Percentiles rank a stretch among this genome's conserved stretches.
These are phyloP conservation scores for Pseudopyricularia javanii DNA, from an alignment of 2,329 filamentous ascomycete species.

Conservation along the genomic window DNA sequence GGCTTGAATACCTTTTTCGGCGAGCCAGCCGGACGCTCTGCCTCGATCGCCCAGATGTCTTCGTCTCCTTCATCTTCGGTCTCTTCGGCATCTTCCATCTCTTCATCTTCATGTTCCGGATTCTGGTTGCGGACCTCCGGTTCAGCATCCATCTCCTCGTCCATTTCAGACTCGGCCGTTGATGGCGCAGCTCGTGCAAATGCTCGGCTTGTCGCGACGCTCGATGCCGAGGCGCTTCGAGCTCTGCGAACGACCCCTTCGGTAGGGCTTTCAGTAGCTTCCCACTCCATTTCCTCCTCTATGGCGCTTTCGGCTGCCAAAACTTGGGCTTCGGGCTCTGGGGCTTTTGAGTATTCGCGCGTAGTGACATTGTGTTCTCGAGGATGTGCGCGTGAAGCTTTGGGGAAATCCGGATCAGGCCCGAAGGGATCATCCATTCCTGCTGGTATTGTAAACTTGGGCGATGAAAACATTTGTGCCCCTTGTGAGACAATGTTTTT, in stretches of 20 bases:
- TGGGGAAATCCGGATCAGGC: constrained; percentile 6
- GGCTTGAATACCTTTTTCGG: constrained; percentile 10
- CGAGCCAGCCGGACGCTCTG: constrained; percentile 30
- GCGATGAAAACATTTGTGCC: constrained; percentile 16
- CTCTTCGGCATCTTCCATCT: constrained; percentile 4
- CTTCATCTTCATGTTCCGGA: background rate
- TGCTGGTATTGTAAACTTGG: constrained; percentile 2
- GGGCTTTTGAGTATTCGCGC: background rate
- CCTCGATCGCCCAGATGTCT: constrained; percentile 47
- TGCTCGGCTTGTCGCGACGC: background rate
- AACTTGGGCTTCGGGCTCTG: background rate
- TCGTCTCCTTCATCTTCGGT: constrained; percentile 25
- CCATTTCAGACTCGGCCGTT: background rate
- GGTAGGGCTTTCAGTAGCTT: constrained; percentile 14
- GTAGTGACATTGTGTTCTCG: background rate
- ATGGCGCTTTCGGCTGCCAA: constrained; percentile 5
- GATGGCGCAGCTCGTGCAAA: background rate
- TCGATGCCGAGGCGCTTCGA: constrained; percentile 6
- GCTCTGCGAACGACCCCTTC: constrained; percentile 3
- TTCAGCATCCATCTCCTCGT: background rate
- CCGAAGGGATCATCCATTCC: constrained; percentile 13
- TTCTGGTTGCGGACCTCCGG: background rate
- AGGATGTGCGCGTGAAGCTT: background rate
- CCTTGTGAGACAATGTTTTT: constrained; percentile 17
- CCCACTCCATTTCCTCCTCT: constrained; percentile 29